These are phyloP conservation scores for Exophiala sideris DNA, from an alignment of 2,329 filamentous ascomycete genomes.

Conservation along the genomic window DNA sequence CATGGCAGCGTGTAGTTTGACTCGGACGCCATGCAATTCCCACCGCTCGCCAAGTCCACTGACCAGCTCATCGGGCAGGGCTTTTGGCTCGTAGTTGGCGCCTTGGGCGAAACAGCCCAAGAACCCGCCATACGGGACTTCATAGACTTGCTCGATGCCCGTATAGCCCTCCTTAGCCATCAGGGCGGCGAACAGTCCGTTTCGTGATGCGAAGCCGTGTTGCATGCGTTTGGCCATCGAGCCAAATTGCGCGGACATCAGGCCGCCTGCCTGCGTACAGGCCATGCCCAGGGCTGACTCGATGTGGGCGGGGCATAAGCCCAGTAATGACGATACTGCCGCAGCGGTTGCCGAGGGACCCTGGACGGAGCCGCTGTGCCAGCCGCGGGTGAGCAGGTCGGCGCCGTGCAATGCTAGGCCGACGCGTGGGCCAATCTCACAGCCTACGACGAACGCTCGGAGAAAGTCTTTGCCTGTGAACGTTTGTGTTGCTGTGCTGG, in stretches of 20 bases:
- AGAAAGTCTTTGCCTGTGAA: constrained; percentile 34
- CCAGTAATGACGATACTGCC: constrained; percentile 34
- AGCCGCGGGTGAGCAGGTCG: constrained; percentile 40
- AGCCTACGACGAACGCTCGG: constrained; percentile 39
- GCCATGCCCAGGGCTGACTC: constrained; percentile 41
- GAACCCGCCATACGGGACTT: constrained; percentile 43
- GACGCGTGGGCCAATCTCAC: constrained; percentile 40
- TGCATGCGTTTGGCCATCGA: constrained; percentile 47
- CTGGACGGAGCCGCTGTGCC: constrained; percentile 42
- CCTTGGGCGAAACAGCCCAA: constrained; percentile 39
- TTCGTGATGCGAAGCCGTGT: constrained; percentile 46
- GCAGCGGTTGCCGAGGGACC: constrained; percentile 38
- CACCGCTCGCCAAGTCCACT: constrained; percentile 37
- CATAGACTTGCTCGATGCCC: constrained; percentile 43
- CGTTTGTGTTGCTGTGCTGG: background rate
- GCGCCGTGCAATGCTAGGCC: constrained; percentile 38
- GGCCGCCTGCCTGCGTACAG: constrained; percentile 39
- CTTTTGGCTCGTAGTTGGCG: constrained; percentile 30
- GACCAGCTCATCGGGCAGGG: constrained; percentile 29
- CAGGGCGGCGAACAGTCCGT: constrained; percentile 41
- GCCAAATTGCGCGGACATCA: constrained; percentile 45
- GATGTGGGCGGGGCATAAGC: constrained; percentile 30
- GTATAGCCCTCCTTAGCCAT: constrained; percentile 39
- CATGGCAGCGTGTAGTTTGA: constrained; percentile 41
- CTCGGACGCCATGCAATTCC: constrained; percentile 35